Conservation (phyloP, 805 yeast species). For the Candida jianshihensis region DNA sequence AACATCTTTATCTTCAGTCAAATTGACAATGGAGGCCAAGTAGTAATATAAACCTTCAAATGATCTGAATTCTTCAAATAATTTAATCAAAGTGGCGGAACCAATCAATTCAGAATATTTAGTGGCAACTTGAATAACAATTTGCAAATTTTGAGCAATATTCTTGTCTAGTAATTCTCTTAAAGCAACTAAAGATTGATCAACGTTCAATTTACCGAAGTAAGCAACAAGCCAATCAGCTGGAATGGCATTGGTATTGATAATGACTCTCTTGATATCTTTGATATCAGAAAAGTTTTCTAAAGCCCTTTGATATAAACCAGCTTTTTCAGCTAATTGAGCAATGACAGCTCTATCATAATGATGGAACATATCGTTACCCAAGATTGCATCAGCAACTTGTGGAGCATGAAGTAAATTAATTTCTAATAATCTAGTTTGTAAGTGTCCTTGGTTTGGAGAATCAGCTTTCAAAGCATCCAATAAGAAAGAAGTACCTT, state of each 20-base stretch:
- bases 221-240: constrained; percentile 89
- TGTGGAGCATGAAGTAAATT: constrained; percentile 96
- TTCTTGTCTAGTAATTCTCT: constrained; percentile 78
- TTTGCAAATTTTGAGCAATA: constrained; percentile 82
- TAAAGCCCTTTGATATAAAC: constrained; percentile 88
- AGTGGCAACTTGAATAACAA: constrained; percentile 93
- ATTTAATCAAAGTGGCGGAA: constrained; percentile 71
- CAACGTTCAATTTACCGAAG: constrained; percentile 91
- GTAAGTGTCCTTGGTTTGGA: constrained; percentile 93
- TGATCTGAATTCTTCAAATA: constrained; percentile 90
- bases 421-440: constrained; percentile 88
- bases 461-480: constrained; percentile 92
- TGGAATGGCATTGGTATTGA: constrained; percentile 78
- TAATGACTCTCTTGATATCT: constrained; percentile 92
- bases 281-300: constrained; percentile 92
- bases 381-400: constrained; percentile 97
- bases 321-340: constrained; percentile 90
- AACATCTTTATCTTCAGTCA: constrained; percentile 90
- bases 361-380: constrained; percentile 91
- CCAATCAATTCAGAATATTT: constrained; percentile 94
- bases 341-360: constrained; percentile 94
- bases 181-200: constrained; percentile 83
- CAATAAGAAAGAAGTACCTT: constrained; percentile 93
- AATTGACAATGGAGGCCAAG: constrained; percentile 85
- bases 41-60: constrained; percentile 93